Conservation (phyloP, 108 stramenopile genomes). For the Nitzschia sp. region DNA sequence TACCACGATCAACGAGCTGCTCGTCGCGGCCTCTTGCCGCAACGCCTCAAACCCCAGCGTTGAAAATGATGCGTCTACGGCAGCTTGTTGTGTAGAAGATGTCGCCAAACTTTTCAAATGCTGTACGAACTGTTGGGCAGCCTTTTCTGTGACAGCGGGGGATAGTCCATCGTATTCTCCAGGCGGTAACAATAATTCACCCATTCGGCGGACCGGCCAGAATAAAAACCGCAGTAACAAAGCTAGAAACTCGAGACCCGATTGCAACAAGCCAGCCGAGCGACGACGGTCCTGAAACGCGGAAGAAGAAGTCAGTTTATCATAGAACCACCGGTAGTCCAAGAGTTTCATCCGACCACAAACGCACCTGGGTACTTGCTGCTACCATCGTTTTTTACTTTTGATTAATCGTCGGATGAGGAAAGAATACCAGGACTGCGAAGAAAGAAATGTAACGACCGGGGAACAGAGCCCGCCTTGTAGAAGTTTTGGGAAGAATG, state of each 20-base stretch:
- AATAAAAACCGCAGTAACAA: slow-evolving; percentile 36
- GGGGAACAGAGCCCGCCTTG: too few species aligned
- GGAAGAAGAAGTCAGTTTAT: slow-evolving; percentile 2
- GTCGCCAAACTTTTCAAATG: slow-evolving; percentile 28
- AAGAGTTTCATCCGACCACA: too few species aligned
- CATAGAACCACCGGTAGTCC: too few species aligned
- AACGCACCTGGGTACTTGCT: too few species aligned
- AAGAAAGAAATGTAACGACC: too few species aligned
- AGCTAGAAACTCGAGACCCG: neutral
- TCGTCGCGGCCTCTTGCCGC: slow-evolving; percentile 48
- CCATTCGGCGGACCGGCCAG: slow-evolving; percentile 48
- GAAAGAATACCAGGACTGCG: too few species aligned
- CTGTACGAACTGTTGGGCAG: slow-evolving; percentile 63
- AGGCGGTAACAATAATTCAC: slow-evolving; percentile 47
- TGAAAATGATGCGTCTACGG: slow-evolving; percentile 14
- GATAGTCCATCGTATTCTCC: slow-evolving; percentile 67
- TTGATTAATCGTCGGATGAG: too few species aligned
- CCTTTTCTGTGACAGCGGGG: slow-evolving; percentile 53
- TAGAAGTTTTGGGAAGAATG: too few species aligned
- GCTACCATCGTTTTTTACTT: too few species aligned
- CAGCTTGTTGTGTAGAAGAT: slow-evolving; percentile 2
- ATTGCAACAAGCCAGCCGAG: neutral
- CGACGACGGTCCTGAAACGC: slow-evolving; percentile 21
- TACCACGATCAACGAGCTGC: slow-evolving; percentile 57
- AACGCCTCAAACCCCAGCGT: slow-evolving; percentile 50